phyloP scores from a whole-genome alignment of 768 basidiomycete species.

The Leccinum aurantiacum region DNA sequence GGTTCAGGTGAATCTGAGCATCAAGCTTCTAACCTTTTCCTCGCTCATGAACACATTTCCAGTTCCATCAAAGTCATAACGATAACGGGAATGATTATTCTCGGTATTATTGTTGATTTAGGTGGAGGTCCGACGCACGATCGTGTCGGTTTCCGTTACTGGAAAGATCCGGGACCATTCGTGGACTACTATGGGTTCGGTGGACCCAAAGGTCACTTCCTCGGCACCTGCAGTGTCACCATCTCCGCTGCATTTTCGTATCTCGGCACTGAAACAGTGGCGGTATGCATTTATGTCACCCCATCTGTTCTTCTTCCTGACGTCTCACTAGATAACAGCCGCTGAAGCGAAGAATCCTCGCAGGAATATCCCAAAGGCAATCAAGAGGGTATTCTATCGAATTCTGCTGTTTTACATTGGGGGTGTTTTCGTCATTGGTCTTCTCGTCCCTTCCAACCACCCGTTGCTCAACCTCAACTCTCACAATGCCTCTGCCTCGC shows the following conservation, averaged over 20 bases:
- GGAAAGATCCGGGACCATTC: slow-evolving; percentile 56
- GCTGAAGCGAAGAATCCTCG: slow-evolving; percentile 54
- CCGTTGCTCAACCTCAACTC: slow-evolving; percentile 39
- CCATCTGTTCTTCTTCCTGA: background rate
- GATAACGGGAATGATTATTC: slow-evolving; percentile 40
- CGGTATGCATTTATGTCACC: slow-evolving; percentile 27
- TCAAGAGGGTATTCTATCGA: slow-evolving; percentile 44
- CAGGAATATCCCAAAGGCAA: slow-evolving; percentile 39
- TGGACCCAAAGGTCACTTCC: slow-evolving; percentile 52
- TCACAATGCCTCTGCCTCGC: slow-evolving; percentile 44
- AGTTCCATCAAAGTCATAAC: slow-evolving; percentile 53
- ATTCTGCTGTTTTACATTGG: slow-evolving; percentile 39
- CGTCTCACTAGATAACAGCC: slow-evolving; percentile 36
- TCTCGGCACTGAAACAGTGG: slow-evolving; percentile 55
- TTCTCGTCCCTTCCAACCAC: slow-evolving; percentile 51
- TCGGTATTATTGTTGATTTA: slow-evolving; percentile 45
- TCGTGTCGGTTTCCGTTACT: slow-evolving; percentile 46
- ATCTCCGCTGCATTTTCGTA: slow-evolving; percentile 58
- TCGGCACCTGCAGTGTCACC: slow-evolving; percentile 52
- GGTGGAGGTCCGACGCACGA: slow-evolving; percentile 55
- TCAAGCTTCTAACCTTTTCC: background rate
- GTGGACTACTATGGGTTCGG: slow-evolving; percentile 38
- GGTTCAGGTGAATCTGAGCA: slow-evolving; percentile 36
- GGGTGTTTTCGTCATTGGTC: slow-evolving; percentile 46
- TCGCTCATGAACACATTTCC: background rate